Conservation (phyloP, 306 rosid species). For the Dryas octopetala region DNA sequence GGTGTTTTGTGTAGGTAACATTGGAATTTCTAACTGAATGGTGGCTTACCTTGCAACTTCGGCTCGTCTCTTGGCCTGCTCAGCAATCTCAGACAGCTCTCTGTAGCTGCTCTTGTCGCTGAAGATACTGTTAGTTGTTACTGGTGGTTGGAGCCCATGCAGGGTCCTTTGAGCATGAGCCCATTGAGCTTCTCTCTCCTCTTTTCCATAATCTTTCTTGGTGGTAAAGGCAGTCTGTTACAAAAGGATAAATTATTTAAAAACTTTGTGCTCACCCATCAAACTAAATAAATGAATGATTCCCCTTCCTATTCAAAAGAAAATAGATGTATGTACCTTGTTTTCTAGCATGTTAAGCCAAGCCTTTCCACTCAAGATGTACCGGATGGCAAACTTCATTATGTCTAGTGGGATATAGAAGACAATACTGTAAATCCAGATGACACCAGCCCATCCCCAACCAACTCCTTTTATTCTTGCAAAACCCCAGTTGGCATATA, state of each 20-base stretch:
- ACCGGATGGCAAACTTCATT: conserved; percentile 77
- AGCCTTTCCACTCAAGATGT: conserved; percentile 94
- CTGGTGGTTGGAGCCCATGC: conserved; percentile 96
- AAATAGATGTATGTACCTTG: conserved; percentile 49
- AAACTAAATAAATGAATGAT: conserved; percentile 5
- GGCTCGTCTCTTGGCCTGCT: conserved; percentile 98
- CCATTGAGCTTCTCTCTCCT: conserved; percentile 98
- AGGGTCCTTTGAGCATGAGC: conserved; percentile 97
- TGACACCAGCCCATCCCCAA: conserved; percentile 99
- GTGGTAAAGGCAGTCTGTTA: conserved; percentile 97
- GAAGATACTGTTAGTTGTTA: conserved; percentile 43
- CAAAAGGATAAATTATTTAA: conserved; percentile 3
- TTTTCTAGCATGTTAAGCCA: conserved; percentile 88
- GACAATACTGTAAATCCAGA: conserved; percentile 90
- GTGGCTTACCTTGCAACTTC: conserved; percentile 85
- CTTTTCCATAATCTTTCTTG: conserved; percentile 96
- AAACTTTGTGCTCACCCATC: conserved; percentile 15
- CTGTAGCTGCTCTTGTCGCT: conserved; percentile 84
- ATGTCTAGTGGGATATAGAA: conserved; percentile 83
- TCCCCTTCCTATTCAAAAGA: neutral
- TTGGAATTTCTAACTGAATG: neutral
- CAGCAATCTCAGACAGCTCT: conserved; percentile 95
- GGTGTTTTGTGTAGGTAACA: too few species aligned
- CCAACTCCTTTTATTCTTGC: conserved; percentile 81
- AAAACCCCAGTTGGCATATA: conserved; percentile 88